These are phyloP conservation scores for Ogataea paradorogensis DNA, from an alignment of 805 yeast genomes.

Conservation along the genomic window DNA sequence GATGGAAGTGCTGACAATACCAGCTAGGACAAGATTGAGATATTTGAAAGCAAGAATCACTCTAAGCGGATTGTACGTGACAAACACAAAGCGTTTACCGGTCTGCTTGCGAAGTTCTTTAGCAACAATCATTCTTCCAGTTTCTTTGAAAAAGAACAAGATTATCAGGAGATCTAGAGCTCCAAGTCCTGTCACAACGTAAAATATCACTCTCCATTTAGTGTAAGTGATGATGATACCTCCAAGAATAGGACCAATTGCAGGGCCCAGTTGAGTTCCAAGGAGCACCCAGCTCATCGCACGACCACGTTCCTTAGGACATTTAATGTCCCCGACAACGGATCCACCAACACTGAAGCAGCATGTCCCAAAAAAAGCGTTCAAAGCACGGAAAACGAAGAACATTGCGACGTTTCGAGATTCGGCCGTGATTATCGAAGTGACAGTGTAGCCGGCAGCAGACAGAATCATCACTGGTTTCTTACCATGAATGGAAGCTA, in stretches of 20 bases:
- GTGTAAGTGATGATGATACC: conserved; percentile 51
- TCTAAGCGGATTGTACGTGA: conserved; percentile 45
- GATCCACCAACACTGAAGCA: conserved; percentile 54
- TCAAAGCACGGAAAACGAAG: conserved; percentile 45
- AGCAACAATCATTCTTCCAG: conserved; percentile 34
- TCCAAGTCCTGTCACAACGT: conserved; percentile 46
- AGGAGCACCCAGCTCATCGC: conserved; percentile 47
- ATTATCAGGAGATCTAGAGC: conserved; percentile 34
- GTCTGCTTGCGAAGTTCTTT: conserved; percentile 28
- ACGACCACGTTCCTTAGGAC: conserved; percentile 48
- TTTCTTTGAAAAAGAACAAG: conserved; percentile 45
- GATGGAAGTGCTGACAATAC: conserved; percentile 39
- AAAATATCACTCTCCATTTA: conserved; percentile 53
- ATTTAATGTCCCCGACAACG: conserved; percentile 48
- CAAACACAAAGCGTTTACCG: conserved; percentile 38
- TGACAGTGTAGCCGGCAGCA: conserved; percentile 28
- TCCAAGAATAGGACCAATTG: conserved; percentile 51
- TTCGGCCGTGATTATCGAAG: conserved; percentile 34
- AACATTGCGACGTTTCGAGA: conserved; percentile 54
- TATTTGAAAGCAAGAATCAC: conserved; percentile 42
- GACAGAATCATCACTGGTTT: conserved; percentile 43
- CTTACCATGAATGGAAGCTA: conserved; percentile 53
- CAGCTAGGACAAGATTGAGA: conserved; percentile 44
- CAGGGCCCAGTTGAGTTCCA: conserved; percentile 55
- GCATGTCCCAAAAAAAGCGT: conserved; percentile 55